Conservation (phyloP, 2,329 filamentous ascomycete genomes). For the Fusarium albosuccineum region DNA sequence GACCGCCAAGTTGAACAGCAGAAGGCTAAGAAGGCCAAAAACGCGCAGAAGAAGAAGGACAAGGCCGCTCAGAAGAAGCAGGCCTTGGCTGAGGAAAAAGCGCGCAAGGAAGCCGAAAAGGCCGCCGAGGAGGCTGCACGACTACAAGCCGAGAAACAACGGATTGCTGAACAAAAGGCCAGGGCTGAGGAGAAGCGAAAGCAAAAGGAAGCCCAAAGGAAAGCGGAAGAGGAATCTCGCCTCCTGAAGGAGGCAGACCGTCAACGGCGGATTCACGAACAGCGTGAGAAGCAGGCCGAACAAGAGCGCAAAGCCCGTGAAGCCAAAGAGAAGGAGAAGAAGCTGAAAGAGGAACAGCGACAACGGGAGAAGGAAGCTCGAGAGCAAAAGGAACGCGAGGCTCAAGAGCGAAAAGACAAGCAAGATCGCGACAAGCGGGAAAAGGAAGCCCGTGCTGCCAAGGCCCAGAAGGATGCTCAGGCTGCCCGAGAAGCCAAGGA, state of each 20-base stretch:
- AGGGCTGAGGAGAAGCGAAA: conserved; percentile 91
- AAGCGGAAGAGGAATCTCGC: conserved; percentile 90
- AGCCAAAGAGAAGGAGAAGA: conserved; percentile 79
- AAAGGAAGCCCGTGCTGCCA: conserved; percentile 67
- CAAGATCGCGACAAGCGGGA: conserved; percentile 73
- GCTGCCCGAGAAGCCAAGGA: conserved; percentile 63
- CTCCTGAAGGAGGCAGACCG: conserved; percentile 88
- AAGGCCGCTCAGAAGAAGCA: conserved; percentile 92
- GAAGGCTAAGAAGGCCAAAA: conserved; percentile 92
- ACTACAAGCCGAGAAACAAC: conserved; percentile 81
- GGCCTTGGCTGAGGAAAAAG: conserved; percentile 90
- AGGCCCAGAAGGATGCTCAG: conserved; percentile 70
- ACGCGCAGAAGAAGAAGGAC: conserved; percentile 95
- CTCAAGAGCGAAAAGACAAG: conserved; percentile 71
- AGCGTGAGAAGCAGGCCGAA: conserved; percentile 87
- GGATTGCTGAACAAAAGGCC: conserved; percentile 81
- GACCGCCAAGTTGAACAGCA: conserved; percentile 79
- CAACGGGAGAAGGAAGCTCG: conserved; percentile 83
- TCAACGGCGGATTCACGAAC: conserved; percentile 82
- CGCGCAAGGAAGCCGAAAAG: conserved; percentile 87
- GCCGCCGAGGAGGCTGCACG: conserved; percentile 86
- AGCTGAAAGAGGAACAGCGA: conserved; percentile 84
- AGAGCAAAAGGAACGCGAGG: conserved; percentile 79
- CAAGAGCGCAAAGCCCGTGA: conserved; percentile 81
- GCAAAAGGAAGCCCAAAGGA: conserved; percentile 91